Evolutionary conservation across 2,329 filamentous ascomycete species (phyloP).

Genomic region (Stachybotrys chlorohalonatus): DNA sequence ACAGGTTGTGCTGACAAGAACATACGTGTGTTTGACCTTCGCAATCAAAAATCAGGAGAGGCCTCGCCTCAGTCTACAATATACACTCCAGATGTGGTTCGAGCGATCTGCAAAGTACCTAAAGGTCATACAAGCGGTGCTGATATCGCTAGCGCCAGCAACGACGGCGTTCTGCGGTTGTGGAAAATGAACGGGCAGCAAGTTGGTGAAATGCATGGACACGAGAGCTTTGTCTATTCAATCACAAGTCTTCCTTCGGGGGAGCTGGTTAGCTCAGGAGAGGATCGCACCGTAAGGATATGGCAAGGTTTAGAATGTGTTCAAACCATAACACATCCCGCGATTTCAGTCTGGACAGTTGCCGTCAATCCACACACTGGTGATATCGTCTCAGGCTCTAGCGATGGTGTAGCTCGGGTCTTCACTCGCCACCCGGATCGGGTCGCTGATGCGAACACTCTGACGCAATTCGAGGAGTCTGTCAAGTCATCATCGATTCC

Average conservation of each 20-base stretch:
- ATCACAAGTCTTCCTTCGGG: slow-evolving; percentile 69
- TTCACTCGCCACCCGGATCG: slow-evolving; percentile 69
- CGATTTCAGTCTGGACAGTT: slow-evolving; percentile 92
- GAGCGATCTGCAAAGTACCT: slow-evolving; percentile 79
- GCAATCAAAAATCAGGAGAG: slow-evolving; percentile 46
- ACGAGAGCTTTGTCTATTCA: slow-evolving; percentile 93
- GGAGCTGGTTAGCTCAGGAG: slow-evolving; percentile 82
- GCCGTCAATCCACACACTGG: slow-evolving; percentile 74
- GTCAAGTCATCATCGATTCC: slow-evolving; percentile 80
- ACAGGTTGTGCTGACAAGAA: slow-evolving; percentile 89
- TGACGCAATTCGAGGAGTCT: slow-evolving; percentile 70
- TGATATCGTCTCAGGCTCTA: slow-evolving; percentile 89
- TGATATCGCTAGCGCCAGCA: slow-evolving; percentile 90
- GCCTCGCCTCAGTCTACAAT: slow-evolving; percentile 45
- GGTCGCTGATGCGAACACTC: slow-evolving; percentile 56
- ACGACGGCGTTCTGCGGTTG: slow-evolving; percentile 79
- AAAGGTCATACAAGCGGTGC: slow-evolving; percentile 68
- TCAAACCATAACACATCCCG: slow-evolving; percentile 94
- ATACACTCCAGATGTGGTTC: slow-evolving; percentile 70
- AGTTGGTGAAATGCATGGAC: slow-evolving; percentile 71
- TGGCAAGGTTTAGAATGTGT: slow-evolving; percentile 79
- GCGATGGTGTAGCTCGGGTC: slow-evolving; percentile 75
- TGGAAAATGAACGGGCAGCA: slow-evolving; percentile 77
- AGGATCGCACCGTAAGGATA: slow-evolving; percentile 86
- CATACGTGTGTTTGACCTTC: slow-evolving; percentile 74